These are phyloP conservation scores for Medicago ruthenica DNA, from an alignment of 306 rosid genomes.

Conservation along the genomic window DNA sequence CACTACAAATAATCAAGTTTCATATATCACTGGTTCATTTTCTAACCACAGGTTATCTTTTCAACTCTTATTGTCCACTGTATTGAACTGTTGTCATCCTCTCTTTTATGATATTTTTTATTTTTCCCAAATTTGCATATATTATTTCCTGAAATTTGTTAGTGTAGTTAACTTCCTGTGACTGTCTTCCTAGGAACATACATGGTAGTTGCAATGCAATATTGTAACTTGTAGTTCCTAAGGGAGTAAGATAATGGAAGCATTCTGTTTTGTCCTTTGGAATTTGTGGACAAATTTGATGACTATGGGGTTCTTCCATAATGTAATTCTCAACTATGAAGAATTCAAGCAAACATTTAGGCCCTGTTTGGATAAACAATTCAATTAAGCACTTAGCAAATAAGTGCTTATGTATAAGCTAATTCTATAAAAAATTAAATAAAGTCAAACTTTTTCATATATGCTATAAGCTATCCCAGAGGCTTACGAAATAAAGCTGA, in stretches of 20 bases:
- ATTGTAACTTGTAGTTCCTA: neutral
- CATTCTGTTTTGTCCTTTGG: constrained; percentile 15
- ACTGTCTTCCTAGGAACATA: neutral
- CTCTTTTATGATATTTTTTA: constrained; percentile 1
- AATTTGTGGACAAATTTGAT: constrained; percentile 5
- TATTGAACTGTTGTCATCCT: neutral
- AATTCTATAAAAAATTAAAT: too few relatives aligned
- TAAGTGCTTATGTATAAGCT: too few relatives aligned
- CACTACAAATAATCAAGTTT: constrained; percentile 54
- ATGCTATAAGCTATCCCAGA: neutral
- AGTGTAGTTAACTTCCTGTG: constrained; percentile 7
- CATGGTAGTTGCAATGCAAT: neutral
- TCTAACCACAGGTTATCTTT: constrained; percentile 74
- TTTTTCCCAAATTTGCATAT: neutral
- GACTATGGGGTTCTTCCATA: neutral
- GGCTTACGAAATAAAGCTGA: neutral
- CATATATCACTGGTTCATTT: constrained; percentile 65
- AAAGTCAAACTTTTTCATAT: too few relatives aligned
- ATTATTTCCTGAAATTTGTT: constrained; percentile 5
- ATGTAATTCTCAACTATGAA: neutral
- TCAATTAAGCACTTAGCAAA: too few relatives aligned
- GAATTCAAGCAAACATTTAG: constrained; percentile 4
- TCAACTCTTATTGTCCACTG: constrained; percentile 11
- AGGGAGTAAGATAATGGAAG: constrained; percentile 13
- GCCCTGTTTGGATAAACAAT: too few relatives aligned